Base-by-base conservation (phyloP, 2,329 filamentous ascomycete genomes). In the Epichloe scottii region DNA sequence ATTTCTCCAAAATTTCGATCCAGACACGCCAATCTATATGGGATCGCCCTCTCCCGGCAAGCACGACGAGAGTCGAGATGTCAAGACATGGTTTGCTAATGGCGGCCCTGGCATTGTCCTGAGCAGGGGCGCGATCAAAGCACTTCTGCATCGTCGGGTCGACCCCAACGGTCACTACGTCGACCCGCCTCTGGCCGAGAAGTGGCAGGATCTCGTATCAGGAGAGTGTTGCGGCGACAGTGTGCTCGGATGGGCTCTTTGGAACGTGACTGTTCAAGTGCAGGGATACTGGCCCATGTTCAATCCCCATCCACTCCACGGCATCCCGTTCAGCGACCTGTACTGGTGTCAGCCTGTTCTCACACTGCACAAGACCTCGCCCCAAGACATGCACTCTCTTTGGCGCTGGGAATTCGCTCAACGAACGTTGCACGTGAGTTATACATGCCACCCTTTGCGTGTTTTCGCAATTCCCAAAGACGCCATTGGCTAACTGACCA, bases 61-160 rank as follows among this genome's bases (percentile, higher is more conserved):
- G 7, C 55, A 57, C 37, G 62, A 65, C 49, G 54, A 59, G 4
- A 57, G 59, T 33, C 60, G 60, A 46, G 58, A 64, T 47, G 64
- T 65, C 35, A 65, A 62, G 26, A 67, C 69, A 46, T 64, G 69
- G 2, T 81, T 81, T 55, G 77, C 73, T 15, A 78, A 81, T 57
- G 78, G 78, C 14, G 78, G 78, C 2, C 77, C 73, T 40, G 78
- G 78, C n/a, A 78, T 77, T 59, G 21, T 77, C 74, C n/a, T 71
- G 74, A 4, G 71, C 68, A 3, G 72, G 78, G 4, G 64, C 82
- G 61, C 68, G 70, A 56, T 68, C 68, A 51, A 68, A 77, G 45
- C 68, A 73, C 5, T 66, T 68, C 47, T 58, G 66, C 34, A 68
- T 73, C 41, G 67, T 42, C 58, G 64, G 53, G 57, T 55, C 5